Percentiles rank a stretch among this genome's conserved stretches.
phyloP scores from a whole-genome alignment of 805 yeast species.

The Pichia thaimueangensis region DNA sequence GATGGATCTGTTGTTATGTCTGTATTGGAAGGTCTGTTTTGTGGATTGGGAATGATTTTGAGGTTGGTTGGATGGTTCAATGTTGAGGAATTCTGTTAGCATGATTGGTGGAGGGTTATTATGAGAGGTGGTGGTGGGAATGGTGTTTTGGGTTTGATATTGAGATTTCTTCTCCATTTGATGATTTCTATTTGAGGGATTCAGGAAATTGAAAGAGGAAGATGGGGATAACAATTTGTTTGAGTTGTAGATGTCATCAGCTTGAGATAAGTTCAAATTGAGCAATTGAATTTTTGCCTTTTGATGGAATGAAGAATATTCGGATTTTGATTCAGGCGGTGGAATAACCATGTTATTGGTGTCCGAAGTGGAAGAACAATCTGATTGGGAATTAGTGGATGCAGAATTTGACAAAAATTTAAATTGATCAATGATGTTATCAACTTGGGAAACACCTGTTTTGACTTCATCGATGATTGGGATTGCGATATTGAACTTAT shows the following conservation, averaged over 20 bases:
- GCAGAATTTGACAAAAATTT: neutral
- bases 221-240: constrained; percentile 12
- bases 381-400: neutral
- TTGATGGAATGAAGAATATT: neutral
- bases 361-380: neutral
- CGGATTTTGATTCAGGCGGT: neutral
- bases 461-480: neutral
- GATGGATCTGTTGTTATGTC: constrained; percentile 24
- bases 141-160: neutral
- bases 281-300: neutral
- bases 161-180: neutral
- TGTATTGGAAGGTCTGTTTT: constrained; percentile 20
- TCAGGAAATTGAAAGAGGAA: constrained; percentile 13
- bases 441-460: neutral
- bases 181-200: neutral
- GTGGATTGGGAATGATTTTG: neutral
- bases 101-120: neutral
- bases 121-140: neutral
- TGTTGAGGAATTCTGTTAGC: constrained; percentile 4
- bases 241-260: constrained; percentile 8
- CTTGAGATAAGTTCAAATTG: neutral
- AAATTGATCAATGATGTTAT: constrained; percentile 1
- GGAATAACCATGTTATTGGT: neutral
- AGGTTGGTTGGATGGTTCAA: constrained; percentile 2
- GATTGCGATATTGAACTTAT: constrained; percentile 3